These are phyloP conservation scores for Chlorociboria aeruginascens DNA, from an alignment of 495 filamentous ascomycete genomes.

Conservation along the genomic window DNA sequence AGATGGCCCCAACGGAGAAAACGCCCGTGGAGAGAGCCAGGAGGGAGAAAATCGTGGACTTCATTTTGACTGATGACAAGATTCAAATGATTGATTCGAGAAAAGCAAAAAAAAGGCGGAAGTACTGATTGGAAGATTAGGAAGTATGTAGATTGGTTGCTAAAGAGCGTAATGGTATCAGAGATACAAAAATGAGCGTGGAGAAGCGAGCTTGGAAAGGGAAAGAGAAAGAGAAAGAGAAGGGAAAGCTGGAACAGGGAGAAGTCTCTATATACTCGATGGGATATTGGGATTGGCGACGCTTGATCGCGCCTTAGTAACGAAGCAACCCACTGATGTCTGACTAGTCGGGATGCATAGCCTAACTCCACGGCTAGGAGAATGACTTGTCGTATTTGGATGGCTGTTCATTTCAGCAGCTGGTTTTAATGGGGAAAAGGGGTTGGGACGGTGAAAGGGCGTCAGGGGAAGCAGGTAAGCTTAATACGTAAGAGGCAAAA, in stretches of 20 bases:
- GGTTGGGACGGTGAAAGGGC: no score
- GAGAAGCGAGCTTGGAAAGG: conserved; percentile 12
- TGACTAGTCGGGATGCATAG: no score
- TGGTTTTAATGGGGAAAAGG: no score
- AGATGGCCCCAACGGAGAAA: conserved; percentile 9
- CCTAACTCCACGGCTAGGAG: no score
- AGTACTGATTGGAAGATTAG: not conserved
- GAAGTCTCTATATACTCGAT: conserved; percentile 1
- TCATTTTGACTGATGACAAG: conserved; percentile 10
- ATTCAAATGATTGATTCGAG: not conserved
- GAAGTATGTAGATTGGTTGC: not conserved
- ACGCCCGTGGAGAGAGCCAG: conserved; percentile 17
- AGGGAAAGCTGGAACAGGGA: not conserved
- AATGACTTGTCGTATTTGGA: no score
- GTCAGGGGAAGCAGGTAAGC: no score
- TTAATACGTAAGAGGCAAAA: no score
- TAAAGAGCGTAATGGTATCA: conserved; percentile 17
- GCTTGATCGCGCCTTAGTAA: no score
- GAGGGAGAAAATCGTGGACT: conserved; percentile 20
- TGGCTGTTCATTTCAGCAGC: no score
- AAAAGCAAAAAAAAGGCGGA: not conserved
- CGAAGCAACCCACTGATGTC: no score
- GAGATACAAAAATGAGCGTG: conserved; percentile 17
- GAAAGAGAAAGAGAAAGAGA: not conserved
- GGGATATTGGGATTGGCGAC: no score